Base-by-base conservation (phyloP, 805 yeast genomes). In the Schwanniomyces pseudopolymorphus region DNA sequence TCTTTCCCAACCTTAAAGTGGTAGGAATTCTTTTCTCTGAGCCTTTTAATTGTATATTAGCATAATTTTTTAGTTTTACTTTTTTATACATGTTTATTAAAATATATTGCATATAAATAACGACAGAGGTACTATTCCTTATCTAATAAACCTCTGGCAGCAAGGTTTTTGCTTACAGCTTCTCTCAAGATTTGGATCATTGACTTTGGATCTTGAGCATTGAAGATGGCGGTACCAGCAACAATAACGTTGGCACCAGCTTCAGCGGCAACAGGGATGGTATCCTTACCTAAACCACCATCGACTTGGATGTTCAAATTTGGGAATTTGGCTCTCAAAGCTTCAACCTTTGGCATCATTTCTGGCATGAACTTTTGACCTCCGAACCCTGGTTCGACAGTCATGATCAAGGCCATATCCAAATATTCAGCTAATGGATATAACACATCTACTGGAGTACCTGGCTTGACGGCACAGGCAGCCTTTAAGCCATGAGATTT, bases 181-280 rank as follows among this genome's bases (percentile, higher is more conserved):
- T 64, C 71, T 58, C 89, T 83, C 72, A 91, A 74, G 56, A 77
- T 77, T 42, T 71, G 71, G 55, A 94, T 91, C 55, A 89, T 86
- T 54, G 81, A 86, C 9, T 71, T 72, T 17, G 98, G 97, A 54
- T 85, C 84, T 9, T 78, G 74, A 6, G 97, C 96, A 48, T 84
- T 83, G 73, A 91, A 94, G 13, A 92, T 95, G 42, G 96, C 80
- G 13, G 97, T 92, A 39, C 99, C 99, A 3, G 99, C 97, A 40
- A 94, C 99, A 61, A 94, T 90, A 40, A 91, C 97, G 61, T 94
- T 94, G 43, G 99, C 99, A 46, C 99, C 99, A 9, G 98, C 97
- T 44, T 80, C 78, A n/a, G 97, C 96, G 36, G 97, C 97, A 16
- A 74, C 78, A 44, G 83, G 86, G 40, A 92, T 84, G 1, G 96